Conservation (phyloP, 129 eudicot genomes). For the Ambrosia trifida region DNA sequence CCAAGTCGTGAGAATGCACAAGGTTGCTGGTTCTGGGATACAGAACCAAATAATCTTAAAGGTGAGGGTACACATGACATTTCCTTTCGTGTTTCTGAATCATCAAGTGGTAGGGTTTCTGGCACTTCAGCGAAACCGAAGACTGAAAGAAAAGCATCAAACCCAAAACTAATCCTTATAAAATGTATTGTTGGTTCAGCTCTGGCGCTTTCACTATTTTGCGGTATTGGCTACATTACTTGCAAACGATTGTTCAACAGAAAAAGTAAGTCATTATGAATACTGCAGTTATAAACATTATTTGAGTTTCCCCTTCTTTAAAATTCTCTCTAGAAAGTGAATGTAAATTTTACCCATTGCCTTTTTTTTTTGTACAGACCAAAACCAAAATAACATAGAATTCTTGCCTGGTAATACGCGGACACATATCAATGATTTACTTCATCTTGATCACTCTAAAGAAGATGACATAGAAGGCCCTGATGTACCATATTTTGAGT, state of each 20-base stretch:
- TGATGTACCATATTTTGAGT: slow-evolving; percentile 26
- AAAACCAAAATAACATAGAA: neutral
- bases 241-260: slow-evolving; percentile 4
- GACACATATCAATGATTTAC: slow-evolving; percentile 8
- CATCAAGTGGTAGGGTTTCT: neutral
- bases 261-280: slow-evolving; percentile 5
- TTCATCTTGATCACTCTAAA: slow-evolving; percentile 11
- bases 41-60: slow-evolving; percentile 17
- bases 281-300: neutral
- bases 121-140: neutral
- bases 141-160: neutral
- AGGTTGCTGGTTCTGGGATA: slow-evolving; percentile 30
- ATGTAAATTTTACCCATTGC: neutral
- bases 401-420: neutral
- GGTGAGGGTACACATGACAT: neutral
- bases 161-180: neutral
- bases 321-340: neutral
- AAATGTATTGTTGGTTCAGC: neutral
- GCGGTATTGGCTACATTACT: slow-evolving; percentile 5
- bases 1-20: neutral
- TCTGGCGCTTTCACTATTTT: slow-evolving; percentile 1
- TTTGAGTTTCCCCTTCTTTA: neutral
- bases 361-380: neutral
- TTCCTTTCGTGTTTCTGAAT: slow-evolving; percentile 7
- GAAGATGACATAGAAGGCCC: slow-evolving; percentile 30